phyloP scores from a whole-genome alignment of 495 filamentous ascomycete genomes.

The Trichoderma erinaceum region DNA sequence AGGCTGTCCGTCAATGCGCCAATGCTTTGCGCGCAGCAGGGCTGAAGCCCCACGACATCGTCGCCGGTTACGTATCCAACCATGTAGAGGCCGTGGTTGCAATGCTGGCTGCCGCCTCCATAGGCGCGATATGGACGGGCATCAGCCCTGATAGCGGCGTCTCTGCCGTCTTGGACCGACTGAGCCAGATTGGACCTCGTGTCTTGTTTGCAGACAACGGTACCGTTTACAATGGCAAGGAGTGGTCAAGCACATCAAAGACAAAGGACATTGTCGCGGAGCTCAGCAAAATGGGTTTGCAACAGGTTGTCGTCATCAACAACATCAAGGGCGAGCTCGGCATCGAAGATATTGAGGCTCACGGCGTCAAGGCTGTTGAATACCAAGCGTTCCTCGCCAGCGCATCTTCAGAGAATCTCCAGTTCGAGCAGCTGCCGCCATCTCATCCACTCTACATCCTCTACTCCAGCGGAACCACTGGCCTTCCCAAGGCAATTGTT shows the following conservation, averaged over 20 bases:
- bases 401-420: slow-evolving; percentile 39
- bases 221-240: slow-evolving; percentile 81
- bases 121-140: slow-evolving; percentile 88
- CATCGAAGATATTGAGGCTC: slow-evolving; percentile 38
- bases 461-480: slow-evolving; percentile 83
- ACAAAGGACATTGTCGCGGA: slow-evolving; percentile 60
- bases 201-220: slow-evolving; percentile 82
- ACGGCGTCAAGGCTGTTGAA: slow-evolving; percentile 44
- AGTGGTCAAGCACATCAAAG: slow-evolving; percentile 66
- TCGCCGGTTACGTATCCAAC: slow-evolving; percentile 78
- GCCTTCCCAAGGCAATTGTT: slow-evolving; percentile 86
- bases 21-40: slow-evolving; percentile 62
- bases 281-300: slow-evolving; percentile 50
- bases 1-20: slow-evolving; percentile 67
- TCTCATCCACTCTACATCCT: slow-evolving; percentile 86
- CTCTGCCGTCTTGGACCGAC: slow-evolving; percentile 66
- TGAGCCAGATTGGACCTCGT: slow-evolving; percentile 74
- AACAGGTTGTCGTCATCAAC: slow-evolving; percentile 66
- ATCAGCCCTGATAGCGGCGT: slow-evolving; percentile 79
- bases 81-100: slow-evolving; percentile 78
- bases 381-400: slow-evolving; percentile 35
- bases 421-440: slow-evolving; percentile 68
- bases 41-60: slow-evolving; percentile 63
- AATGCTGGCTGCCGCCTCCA: slow-evolving; percentile 71
- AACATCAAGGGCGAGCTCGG: slow-evolving; percentile 48